Base-by-base conservation (phyloP, 768 basidiomycete genomes). In the Hortiboletus flavorubellus region DNA sequence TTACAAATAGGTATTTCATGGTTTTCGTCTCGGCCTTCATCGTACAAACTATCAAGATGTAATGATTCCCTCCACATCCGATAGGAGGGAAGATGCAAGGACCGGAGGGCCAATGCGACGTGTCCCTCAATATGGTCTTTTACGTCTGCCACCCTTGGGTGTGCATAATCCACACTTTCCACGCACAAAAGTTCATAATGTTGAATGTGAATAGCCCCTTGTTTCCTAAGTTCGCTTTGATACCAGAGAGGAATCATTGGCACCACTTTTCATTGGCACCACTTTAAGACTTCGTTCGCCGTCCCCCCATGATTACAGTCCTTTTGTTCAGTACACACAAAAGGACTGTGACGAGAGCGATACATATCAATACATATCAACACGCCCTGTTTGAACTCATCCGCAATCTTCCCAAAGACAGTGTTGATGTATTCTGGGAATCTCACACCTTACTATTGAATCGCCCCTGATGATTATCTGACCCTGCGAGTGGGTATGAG, bases 11-110 rank as follows among this genome's bases (percentile, higher is more conserved):
- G 26, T 47, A 51, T 55, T 53, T 37, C 30, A 43, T 37, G 49
- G n/a, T 43, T 47, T 26, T 40, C 44, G 38, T 34, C 12, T 49
- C 23, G 45, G 46, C n/a, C 45, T 5, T 49, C 48, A 57, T 49
- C 46, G 29, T 63, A 60, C 56, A 54, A 44, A 46, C 48, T 53
- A 56, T 40, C 53, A 50, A 61, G 48, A 44, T 53, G 51, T 61
- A 58, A 61, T 64, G 50, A 49, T 51, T 39, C 47, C 50, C 48
- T 49, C 46, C 29, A 23, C 39, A 41, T 30, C 46, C 31, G 30
- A 14, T 34, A 15, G 50, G 50, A 53, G 49, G 56, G 47, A 50
- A 49, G 37, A 30, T 46, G 46, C 21, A 46, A 14, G 44, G 51
- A 57, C 55, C 46, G 48, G 34, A 47, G 51, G 54, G 38, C 33